These are phyloP conservation scores for Oryza glaberrima DNA, from an alignment of 176 grass and related monocot genomes.

Conservation along the genomic window DNA sequence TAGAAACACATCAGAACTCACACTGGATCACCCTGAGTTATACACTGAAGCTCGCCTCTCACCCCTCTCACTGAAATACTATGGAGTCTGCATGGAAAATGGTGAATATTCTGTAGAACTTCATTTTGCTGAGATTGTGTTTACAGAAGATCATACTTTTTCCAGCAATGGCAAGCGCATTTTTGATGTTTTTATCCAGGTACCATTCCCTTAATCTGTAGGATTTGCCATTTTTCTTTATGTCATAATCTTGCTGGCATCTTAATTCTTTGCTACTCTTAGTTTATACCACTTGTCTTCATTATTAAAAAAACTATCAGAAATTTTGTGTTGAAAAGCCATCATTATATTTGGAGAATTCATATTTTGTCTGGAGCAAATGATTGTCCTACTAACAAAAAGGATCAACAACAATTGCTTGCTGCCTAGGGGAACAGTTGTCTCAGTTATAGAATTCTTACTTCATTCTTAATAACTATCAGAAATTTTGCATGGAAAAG, in stretches of 20 bases:
- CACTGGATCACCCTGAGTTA: conserved; percentile 57
- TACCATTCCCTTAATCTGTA: conserved; percentile 24
- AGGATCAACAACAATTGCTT: background rate
- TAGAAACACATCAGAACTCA: conserved; percentile 57
- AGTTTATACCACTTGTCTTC: conserved; percentile 16
- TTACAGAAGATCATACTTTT: conserved; percentile 77
- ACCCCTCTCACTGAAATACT: conserved; percentile 86
- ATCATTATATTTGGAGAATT: background rate
- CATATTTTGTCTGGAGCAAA: background rate
- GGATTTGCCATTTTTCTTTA: background rate
- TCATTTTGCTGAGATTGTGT: conserved; percentile 91
- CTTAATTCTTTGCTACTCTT: background rate
- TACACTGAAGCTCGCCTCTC: conserved; percentile 81
- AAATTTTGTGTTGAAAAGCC: background rate
- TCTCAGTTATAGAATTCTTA: background rate
- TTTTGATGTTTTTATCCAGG: conserved; percentile 94
- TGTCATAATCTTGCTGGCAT: background rate
- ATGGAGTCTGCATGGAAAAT: conserved; percentile 83
- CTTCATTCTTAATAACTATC: too few relatives aligned
- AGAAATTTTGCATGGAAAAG: too few relatives aligned
- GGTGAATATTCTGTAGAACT: conserved; percentile 70
- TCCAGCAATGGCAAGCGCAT: conserved; percentile 67
- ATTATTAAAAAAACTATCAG: background rate
- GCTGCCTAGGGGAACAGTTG: background rate
- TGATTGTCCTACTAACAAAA: background rate